Evolutionary conservation across 805 yeast genomes (phyloP).

Genomic region (Sungouiozyma intestinalis): DNA sequence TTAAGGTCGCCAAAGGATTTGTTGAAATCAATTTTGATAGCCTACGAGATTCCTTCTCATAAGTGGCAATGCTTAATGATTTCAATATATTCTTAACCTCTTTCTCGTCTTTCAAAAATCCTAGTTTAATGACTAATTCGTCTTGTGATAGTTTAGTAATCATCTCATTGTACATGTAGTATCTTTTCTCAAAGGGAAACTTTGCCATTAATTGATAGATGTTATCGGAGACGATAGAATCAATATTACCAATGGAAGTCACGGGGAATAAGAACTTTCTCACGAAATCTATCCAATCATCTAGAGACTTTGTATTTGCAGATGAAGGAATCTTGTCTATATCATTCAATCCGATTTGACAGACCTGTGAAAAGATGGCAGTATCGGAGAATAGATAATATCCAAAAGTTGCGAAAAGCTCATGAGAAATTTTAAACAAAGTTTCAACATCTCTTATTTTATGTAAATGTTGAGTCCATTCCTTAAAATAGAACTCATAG

Average conservation of each 20-base stretch:
- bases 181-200: conserved; percentile 56
- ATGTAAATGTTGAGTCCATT: conserved; percentile 40
- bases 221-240: conserved; percentile 50
- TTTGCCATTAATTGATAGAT: conserved; percentile 43
- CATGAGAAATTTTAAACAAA: conserved; percentile 38
- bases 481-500: conserved; percentile 34
- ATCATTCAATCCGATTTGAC: conserved; percentile 45
- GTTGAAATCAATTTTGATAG: conserved; percentile 61
- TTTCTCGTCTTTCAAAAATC: conserved; percentile 60
- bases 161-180: conserved; percentile 73
- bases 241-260: conserved; percentile 41
- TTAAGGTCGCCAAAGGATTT: conserved; percentile 71
- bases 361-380: conserved; percentile 42
- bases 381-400: conserved; percentile 41
- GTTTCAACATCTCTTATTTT: conserved; percentile 31
- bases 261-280: conserved; percentile 62
- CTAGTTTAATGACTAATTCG: conserved; percentile 44
- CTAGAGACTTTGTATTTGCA: conserved; percentile 7
- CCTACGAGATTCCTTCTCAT: conserved; percentile 58
- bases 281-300: conserved; percentile 48
- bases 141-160: conserved; percentile 47
- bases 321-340: conserved; percentile 14
- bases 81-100: conserved; percentile 70
- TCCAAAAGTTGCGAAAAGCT: conserved; percentile 45
- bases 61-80: conserved; percentile 72